phyloP scores from a whole-genome alignment of 2,329 filamentous ascomycete species.

The Aspergillus pseudoterreus region DNA sequence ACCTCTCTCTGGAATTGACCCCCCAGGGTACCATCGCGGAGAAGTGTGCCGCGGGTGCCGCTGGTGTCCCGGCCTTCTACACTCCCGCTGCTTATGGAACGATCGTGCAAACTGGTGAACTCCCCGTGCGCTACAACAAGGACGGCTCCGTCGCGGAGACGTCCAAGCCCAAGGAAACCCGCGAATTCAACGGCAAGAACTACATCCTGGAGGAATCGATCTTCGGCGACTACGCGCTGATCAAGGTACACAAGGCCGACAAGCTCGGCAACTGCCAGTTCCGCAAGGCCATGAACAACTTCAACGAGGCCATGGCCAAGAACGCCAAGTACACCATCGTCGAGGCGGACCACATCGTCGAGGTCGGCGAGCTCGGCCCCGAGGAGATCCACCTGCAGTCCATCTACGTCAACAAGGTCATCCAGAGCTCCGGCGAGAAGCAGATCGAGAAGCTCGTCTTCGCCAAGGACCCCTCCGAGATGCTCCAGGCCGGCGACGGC shows the following conservation, averaged over 20 bases:
- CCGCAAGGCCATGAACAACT: conserved; percentile 70
- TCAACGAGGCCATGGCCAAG: conserved; percentile 74
- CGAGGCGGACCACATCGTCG: conserved; percentile 80
- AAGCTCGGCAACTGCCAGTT: conserved; percentile 77
- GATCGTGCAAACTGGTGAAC: conserved; percentile 53
- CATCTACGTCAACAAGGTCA: conserved; percentile 80
- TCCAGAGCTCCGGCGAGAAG: conserved; percentile 68
- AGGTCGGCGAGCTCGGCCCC: conserved; percentile 67
- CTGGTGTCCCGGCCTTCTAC: conserved; percentile 84
- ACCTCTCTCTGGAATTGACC: conserved; percentile 82
- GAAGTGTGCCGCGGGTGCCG: conserved; percentile 77
- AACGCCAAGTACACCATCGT: conserved; percentile 76
- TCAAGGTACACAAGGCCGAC: conserved; percentile 74
- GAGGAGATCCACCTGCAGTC: conserved; percentile 74
- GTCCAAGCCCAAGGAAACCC: conserved; percentile 65
- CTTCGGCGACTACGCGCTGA: conserved; percentile 71
- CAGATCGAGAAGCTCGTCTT: conserved; percentile 76
- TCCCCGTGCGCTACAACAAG: conserved; percentile 77
- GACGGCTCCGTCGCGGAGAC: conserved; percentile 71
- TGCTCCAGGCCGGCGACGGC: conserved; percentile 52
- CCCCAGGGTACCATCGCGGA: conserved; percentile 88
- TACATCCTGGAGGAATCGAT: conserved; percentile 77
- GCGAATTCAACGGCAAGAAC: conserved; percentile 68
- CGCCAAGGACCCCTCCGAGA: conserved; percentile 59
- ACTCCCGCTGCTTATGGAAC: conserved; percentile 77